These are phyloP conservation scores for Neospora caninum DNA, from an alignment of 169 alveolate genomes.

Conservation along the genomic window DNA sequence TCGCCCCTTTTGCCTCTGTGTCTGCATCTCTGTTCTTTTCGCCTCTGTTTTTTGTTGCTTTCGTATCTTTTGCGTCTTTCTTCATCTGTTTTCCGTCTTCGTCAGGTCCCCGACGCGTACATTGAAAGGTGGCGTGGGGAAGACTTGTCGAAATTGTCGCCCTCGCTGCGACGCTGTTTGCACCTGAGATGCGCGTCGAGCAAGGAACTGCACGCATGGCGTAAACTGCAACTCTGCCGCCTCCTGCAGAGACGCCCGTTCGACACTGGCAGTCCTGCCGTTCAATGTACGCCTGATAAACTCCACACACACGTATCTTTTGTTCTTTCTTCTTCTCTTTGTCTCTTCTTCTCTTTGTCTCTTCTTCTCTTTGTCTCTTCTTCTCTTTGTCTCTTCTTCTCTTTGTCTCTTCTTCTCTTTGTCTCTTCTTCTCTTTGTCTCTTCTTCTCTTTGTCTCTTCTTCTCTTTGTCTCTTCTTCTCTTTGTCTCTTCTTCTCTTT, in stretches of 20 bases:
- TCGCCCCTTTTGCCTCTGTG: background rate
- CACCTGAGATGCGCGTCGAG: conserved; percentile 58
- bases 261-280: conserved; percentile 67
- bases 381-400: background rate
- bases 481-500: too few relatives aligned
- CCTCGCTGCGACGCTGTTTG: conserved; percentile 42
- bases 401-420: background rate
- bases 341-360: background rate
- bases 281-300: conserved; percentile 27
- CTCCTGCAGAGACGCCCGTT: conserved; percentile 59
- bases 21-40: background rate
- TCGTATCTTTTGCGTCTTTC: background rate
- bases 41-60: background rate
- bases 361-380: background rate
- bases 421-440: background rate
- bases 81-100: background rate
- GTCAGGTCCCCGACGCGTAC: conserved; percentile 63
- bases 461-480: too few relatives aligned
- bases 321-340: background rate
- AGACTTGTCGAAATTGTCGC: conserved; percentile 45
- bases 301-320: background rate
- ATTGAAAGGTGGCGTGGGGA: conserved; percentile 56
- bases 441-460: background rate
- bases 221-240: conserved; percentile 51
- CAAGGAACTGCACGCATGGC: conserved; percentile 46